phyloP scores from a whole-genome alignment of 2,329 filamentous ascomycete genomes.

The Colletotrichum magnum region DNA sequence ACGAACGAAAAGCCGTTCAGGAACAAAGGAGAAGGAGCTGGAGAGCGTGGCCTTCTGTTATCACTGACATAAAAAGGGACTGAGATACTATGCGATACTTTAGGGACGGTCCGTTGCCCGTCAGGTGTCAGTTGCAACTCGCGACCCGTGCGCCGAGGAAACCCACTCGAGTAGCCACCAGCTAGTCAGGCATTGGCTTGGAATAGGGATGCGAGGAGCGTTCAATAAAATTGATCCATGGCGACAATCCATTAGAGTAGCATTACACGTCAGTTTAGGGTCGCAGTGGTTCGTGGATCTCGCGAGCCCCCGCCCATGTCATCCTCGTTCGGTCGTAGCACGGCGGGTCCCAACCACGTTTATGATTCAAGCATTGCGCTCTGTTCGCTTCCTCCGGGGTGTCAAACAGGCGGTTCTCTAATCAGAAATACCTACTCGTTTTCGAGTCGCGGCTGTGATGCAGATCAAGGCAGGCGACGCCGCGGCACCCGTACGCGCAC shows the following conservation, averaged over 20 bases:
- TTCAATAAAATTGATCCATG: slow-evolving; percentile 18
- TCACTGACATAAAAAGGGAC: not conserved
- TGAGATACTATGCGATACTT: not conserved
- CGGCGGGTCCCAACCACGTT: slow-evolving; percentile 10
- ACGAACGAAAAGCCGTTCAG: too few relatives aligned
- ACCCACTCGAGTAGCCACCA: slow-evolving; percentile 1
- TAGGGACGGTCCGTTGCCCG: slow-evolving; percentile 19
- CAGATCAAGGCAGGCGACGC: too few relatives aligned
- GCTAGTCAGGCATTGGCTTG: slow-evolving; percentile 1
- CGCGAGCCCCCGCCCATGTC: not conserved
- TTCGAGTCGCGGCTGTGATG: too few relatives aligned
- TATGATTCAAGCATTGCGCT: slow-evolving; percentile 26
- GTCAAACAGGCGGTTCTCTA: not conserved
- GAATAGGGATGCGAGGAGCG: not conserved
- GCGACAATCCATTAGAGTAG: not conserved
- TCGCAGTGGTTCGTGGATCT: slow-evolving; percentile 4
- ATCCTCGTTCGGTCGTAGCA: slow-evolving; percentile 6
- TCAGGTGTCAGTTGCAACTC: slow-evolving; percentile 7
- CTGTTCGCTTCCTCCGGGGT: slow-evolving; percentile 4
- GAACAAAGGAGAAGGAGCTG: too few relatives aligned
- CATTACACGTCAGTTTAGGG: slow-evolving; percentile 8
- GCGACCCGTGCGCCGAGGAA: slow-evolving; percentile 1
- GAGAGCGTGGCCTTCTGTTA: too few relatives aligned
- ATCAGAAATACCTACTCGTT: too few relatives aligned
- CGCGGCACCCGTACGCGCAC: too few relatives aligned